Evolutionary conservation across 768 basidiomycete genomes (phyloP).

Genomic region (Crassisporium funariophilum): DNA sequence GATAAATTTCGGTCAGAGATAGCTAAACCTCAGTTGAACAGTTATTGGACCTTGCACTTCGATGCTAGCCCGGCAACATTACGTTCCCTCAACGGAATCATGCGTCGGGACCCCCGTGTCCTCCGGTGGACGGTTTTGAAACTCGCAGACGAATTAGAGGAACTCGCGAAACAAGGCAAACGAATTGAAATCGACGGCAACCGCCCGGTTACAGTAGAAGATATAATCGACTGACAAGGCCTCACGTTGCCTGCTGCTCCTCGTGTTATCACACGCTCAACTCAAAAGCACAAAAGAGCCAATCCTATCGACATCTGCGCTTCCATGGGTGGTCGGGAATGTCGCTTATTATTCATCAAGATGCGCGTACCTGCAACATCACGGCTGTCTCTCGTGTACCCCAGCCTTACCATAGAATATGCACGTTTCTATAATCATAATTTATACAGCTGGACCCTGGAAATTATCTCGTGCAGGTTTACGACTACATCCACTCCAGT

Average conservation of each 20-base stretch:
- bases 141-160: conserved; percentile 71
- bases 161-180: conserved; percentile 57
- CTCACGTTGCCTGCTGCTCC: not conserved
- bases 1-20: conserved; percentile 1
- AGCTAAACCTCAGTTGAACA: conserved; percentile 27
- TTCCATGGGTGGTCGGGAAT: too few species aligned
- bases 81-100: conserved; percentile 59
- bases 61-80: conserved; percentile 80
- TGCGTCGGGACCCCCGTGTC: conserved; percentile 81
- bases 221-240: conserved; percentile 21
- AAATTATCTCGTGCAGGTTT: conserved; percentile 25
- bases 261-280: not conserved
- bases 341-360: too few species aligned
- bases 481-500: conserved; percentile 38
- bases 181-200: conserved; percentile 37
- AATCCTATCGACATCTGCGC: too few species aligned
- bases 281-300: too few species aligned
- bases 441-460: conserved; percentile 4
- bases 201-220: conserved; percentile 14
- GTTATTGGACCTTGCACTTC: conserved; percentile 92
- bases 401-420: too few species aligned
- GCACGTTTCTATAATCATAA: not conserved
- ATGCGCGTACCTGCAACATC: too few species aligned
- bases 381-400: not conserved
- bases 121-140: conserved; percentile 83